A percentile compares a stretch with the other conserved stretches of the same genome.
These are phyloP conservation scores for Apiospora kogelbergensis DNA, from an alignment of 2,329 filamentous ascomycete genomes.

Conservation along the genomic window DNA sequence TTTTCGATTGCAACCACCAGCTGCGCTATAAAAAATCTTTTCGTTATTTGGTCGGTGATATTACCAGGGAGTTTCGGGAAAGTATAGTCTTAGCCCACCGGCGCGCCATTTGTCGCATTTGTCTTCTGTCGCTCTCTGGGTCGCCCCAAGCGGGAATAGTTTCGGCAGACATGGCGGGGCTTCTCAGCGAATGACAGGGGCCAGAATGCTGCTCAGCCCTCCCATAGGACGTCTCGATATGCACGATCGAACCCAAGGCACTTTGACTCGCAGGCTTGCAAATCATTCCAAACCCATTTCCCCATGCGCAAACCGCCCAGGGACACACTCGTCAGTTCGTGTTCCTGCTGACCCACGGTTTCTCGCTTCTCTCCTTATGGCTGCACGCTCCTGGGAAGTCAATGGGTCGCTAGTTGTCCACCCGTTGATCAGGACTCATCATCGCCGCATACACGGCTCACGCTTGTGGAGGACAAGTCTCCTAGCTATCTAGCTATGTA, in stretches of 20 bases:
- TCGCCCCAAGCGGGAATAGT: conserved; percentile 26
- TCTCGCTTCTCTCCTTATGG: not conserved
- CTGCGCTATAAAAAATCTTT: not conserved
- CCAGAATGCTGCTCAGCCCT: conserved; percentile 29
- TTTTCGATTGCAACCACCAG: conserved; percentile 1
- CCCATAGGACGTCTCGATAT: conserved; percentile 42
- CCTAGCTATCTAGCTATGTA: conserved; percentile 5
- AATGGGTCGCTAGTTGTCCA: not conserved
- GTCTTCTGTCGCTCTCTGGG: not conserved
- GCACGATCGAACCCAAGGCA: conserved; percentile 38
- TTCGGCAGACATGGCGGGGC: conserved; percentile 23
- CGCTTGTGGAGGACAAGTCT: not conserved
- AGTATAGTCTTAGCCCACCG: conserved; percentile 2
- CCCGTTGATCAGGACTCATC: not conserved
- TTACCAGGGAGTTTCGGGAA: not conserved
- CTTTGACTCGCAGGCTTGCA: conserved; percentile 7
- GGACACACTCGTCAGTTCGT: not conserved
- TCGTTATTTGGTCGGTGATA: not conserved
- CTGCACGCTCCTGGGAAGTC: not conserved
- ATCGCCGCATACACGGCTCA: not conserved
- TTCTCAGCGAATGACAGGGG: conserved; percentile 35
- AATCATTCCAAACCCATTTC: not conserved
- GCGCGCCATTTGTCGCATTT: not conserved
- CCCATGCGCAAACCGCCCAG: not conserved
- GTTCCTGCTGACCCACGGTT: not conserved